Evolutionary conservation across 306 rosid species (phyloP).

Genomic region (Amphicarpaea edgeworthii): DNA sequence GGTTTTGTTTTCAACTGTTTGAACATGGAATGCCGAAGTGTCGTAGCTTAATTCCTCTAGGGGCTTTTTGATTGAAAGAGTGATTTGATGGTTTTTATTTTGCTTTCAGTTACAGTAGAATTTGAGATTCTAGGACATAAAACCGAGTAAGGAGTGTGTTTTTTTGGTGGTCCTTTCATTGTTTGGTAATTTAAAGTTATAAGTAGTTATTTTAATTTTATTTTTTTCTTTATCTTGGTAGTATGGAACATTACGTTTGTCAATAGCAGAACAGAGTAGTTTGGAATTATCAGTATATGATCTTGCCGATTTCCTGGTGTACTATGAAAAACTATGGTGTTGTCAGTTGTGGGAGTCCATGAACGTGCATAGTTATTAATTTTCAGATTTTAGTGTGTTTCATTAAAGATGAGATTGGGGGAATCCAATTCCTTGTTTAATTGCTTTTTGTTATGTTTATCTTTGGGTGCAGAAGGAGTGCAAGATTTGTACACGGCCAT

Average conservation of each 20-base stretch:
- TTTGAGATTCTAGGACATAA: no score
- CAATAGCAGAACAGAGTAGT: no score
- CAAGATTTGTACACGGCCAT: conserved; percentile 93
- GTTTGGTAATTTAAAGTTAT: background rate
- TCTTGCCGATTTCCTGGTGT: background rate
- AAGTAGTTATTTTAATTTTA: background rate
- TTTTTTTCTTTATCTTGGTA: background rate
- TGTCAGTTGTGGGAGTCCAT: conserved; percentile 5
- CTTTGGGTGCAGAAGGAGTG: conserved; percentile 80
- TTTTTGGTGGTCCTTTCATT: conserved; percentile 51
- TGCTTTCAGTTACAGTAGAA: no score
- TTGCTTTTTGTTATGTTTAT: conserved; percentile 13
- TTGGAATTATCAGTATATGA: background rate
- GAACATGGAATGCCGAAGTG: no score
- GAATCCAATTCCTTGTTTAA: background rate
- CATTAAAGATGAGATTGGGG: conserved; percentile 6
- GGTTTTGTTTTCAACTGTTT: no score
- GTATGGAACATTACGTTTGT: background rate
- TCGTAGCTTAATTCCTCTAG: no score
- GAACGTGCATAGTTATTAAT: no score
- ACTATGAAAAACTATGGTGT: background rate
- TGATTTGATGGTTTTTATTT: no score
- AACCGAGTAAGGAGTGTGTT: no score
- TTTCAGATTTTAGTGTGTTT: no score
- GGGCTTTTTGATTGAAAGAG: no score